Percentiles rank a stretch among this genome's conserved stretches.
These are phyloP conservation scores for Colletotrichum acutatum DNA, from an alignment of 2,329 filamentous ascomycete genomes.

Conservation along the genomic window DNA sequence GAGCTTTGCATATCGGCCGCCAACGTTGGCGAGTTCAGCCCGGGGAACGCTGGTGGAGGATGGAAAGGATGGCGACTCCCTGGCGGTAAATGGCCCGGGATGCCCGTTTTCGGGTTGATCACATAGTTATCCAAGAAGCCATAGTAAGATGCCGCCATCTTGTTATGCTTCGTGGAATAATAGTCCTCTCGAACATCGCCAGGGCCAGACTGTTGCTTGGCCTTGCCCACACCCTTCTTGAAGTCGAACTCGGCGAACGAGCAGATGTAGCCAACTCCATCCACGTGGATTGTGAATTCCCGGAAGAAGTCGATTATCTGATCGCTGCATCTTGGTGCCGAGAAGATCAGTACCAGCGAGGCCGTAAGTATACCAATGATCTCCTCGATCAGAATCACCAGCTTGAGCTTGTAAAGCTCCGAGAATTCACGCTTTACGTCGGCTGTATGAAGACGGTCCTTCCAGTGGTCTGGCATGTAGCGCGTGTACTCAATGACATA, in stretches of 20 bases:
- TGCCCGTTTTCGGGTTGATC: slow-evolving; percentile 75
- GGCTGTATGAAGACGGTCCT: slow-evolving; percentile 88
- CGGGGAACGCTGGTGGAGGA: slow-evolving; percentile 80
- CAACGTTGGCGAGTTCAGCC: slow-evolving; percentile 71
- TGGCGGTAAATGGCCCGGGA: slow-evolving; percentile 69
- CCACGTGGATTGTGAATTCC: slow-evolving; percentile 96
- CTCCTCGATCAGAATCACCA: slow-evolving; percentile 92
- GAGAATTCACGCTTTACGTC: slow-evolving; percentile 94
- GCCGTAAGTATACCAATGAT: slow-evolving; percentile 92
- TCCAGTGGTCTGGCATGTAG: slow-evolving; percentile 91
- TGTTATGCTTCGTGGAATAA: slow-evolving; percentile 93
- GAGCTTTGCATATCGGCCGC: slow-evolving; percentile 67
- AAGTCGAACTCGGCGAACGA: slow-evolving; percentile 98
- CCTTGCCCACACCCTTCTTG: slow-evolving; percentile 76
- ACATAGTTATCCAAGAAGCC: slow-evolving; percentile 95
- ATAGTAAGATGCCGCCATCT: slow-evolving; percentile 98
- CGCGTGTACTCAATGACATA: slow-evolving; percentile 94
- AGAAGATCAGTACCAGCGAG: slow-evolving; percentile 87
- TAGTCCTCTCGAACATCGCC: slow-evolving; percentile 87
- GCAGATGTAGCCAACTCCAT: slow-evolving; percentile 94
- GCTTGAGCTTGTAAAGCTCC: slow-evolving; percentile 89
- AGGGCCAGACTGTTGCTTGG: slow-evolving; percentile 49
- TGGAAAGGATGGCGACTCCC: slow-evolving; percentile 71
- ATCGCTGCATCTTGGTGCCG: slow-evolving; percentile 87
- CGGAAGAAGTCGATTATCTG: slow-evolving; percentile 97